phyloP scores from a whole-genome alignment of 345 rosid species.

The Lepidium africanum region DNA sequence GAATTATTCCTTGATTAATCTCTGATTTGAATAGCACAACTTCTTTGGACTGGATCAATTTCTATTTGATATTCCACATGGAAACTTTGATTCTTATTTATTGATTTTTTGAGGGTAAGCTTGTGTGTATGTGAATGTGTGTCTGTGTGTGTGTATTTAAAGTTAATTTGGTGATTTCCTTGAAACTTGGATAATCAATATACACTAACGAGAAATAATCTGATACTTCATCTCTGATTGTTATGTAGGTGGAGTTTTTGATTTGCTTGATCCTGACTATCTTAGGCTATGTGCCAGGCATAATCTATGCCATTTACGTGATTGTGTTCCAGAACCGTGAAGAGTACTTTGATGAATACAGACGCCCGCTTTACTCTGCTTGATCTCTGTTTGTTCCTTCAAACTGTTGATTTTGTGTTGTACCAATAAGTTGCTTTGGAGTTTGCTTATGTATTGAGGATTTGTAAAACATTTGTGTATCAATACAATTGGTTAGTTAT shows the following conservation, averaged over 20 bases:
- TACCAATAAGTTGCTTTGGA: conserved; percentile 15
- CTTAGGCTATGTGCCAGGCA: conserved; percentile 88
- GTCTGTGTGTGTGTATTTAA: not conserved
- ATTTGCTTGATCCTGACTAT: conserved; percentile 70
- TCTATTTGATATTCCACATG: not conserved
- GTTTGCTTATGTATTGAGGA: conserved; percentile 1
- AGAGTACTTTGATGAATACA: conserved; percentile 71
- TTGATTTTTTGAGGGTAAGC: not conserved
- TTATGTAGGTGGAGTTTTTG: conserved; percentile 69
- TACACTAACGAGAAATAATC: not conserved
- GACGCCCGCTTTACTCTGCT: conserved; percentile 67
- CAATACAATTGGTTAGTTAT: not conserved
- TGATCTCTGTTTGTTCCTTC: not conserved
- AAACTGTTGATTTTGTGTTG: not conserved
- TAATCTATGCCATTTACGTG: conserved; percentile 82
- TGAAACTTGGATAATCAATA: not conserved
- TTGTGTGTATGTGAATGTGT: too few species aligned
- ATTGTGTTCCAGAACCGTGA: conserved; percentile 79
- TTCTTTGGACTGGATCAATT: not conserved
- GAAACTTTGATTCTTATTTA: too few species aligned
- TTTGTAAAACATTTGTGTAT: not conserved
- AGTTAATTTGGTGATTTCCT: not conserved
- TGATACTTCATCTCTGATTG: not conserved
- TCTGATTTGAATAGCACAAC: not conserved
- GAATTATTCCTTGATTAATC: not conserved